These are phyloP conservation scores for Bidens hawaiensis DNA, from an alignment of 140 eudicot genomes.

Conservation along the genomic window DNA sequence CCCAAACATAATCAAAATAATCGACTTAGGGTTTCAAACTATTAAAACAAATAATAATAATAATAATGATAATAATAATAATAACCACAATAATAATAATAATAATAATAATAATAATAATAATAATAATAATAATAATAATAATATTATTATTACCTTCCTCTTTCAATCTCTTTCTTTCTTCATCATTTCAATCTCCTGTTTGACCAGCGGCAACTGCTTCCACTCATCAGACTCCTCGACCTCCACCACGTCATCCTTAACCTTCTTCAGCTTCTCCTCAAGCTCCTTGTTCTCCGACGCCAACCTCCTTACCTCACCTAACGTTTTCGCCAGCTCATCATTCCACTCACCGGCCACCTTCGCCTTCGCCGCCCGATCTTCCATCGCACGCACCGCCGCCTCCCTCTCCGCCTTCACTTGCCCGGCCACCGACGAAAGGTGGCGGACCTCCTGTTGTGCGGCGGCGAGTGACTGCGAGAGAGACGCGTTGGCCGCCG, in stretches of 20 bases:
- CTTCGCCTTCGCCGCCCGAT: constrained; percentile 48
- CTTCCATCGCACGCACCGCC: constrained; percentile 44
- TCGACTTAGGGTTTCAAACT: constrained; percentile 17
- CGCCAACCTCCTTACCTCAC: constrained; percentile 39
- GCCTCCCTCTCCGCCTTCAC: constrained; percentile 55
- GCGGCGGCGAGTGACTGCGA: constrained; percentile 50
- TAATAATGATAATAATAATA: too few species aligned
- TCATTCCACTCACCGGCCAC: constrained; percentile 29
- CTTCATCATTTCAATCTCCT: constrained; percentile 46
- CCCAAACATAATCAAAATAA: not conserved
- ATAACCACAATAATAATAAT: too few species aligned
- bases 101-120: too few species aligned
- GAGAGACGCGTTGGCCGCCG: constrained; percentile 42
- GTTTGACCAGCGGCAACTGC: constrained; percentile 25
- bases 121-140: too few species aligned
- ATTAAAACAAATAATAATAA: too few species aligned
- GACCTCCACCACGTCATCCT: constrained; percentile 20
- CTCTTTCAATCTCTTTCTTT: constrained; percentile 53
- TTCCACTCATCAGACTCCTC: constrained; percentile 24
- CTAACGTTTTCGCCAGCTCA: constrained; percentile 33
- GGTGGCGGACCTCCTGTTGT: constrained; percentile 52
- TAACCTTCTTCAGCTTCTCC: constrained; percentile 31
- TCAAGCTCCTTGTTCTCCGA: constrained; percentile 40
- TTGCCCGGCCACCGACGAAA: constrained; percentile 36
- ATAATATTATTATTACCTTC: constrained; percentile 41